phyloP scores from a whole-genome alignment of 176 grass and related monocot species.

The Bolboschoenus planiculmis region DNA sequence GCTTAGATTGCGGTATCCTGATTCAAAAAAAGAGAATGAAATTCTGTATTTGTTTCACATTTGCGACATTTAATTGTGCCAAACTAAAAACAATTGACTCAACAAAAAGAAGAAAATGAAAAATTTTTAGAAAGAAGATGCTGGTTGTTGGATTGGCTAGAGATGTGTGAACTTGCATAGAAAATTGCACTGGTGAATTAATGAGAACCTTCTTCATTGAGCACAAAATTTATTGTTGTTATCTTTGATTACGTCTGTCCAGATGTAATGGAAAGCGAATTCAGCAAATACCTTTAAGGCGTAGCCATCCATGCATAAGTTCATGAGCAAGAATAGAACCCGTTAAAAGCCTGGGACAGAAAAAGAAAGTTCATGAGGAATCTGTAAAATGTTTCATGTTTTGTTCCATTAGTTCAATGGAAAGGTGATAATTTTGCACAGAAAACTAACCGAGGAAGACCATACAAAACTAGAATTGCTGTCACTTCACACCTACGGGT shows the following conservation, averaged over 20 bases:
- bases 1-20: constrained; percentile 69
- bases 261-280: background rate
- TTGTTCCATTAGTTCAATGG: background rate
- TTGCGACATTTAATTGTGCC: background rate
- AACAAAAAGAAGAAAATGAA: no score
- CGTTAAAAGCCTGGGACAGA: constrained; percentile 68
- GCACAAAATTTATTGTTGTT: background rate
- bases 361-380: background rate
- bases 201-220: background rate
- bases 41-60: background rate
- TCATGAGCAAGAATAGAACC: constrained; percentile 97
- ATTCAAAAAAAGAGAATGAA: constrained; percentile 12
- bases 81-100: no score
- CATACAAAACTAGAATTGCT: constrained; percentile 83
- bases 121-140: background rate
- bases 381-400: background rate
- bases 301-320: constrained; percentile 86
- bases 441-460: constrained; percentile 70
- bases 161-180: no score
- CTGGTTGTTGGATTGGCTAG: background rate
- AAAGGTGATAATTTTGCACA: background rate
- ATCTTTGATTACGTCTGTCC: background rate
- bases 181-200: no score
- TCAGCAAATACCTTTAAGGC: constrained; percentile 69
- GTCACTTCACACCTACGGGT: constrained; percentile 75